Base-by-base conservation (phyloP, 148 eudicot genomes). In the Linanthus parryae region DNA sequence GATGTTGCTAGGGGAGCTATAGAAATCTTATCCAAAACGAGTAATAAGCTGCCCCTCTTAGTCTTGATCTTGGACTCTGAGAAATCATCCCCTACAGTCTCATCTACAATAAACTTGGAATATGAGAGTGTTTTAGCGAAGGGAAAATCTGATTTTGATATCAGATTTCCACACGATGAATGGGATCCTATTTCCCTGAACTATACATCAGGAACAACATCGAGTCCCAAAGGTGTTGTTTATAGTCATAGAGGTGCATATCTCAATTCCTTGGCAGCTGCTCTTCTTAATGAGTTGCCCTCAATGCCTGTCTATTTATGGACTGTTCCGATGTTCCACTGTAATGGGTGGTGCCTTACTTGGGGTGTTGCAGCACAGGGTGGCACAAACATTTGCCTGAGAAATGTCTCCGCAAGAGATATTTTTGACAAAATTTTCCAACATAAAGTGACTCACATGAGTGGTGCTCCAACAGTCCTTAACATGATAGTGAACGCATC, bases 251-350 rank as follows among this genome's bases (percentile, higher is more conserved):
- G 94, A 66, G 94, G 87, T 62, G 94, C 87, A 1, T 81, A 80
- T 62, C 66, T 84, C 37, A 84, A 77, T 48, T 72, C 94, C 2
- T 36, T 84, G 6, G 81, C 87, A 8, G 62, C 74, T 8, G 59
- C 61, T 19, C 66, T 75, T 40, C 37, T 70, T 8, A 75, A 67
- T 31, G 94, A 77, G 7, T 77, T 84, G 84, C 40, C 49, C 15
- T 22, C 77, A 15, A 51, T 68, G 77, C 73, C 87, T 1, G 71
- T 75, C 31, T 81, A 75, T 44, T 48, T 84, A 11, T 84, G 94
- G 94, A 75, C 82, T 2, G 69, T 80, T 28, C 94, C 94, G 1
- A 84, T 81, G 87, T 84, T 84, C 62, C 94, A 84, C 56, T 84
- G 94, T 77, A 84, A 84, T 19, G 94, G 87, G 10, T 81, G 94